phyloP scores from a whole-genome alignment of 768 basidiomycete genomes.

The Tulasnella sp. region DNA sequence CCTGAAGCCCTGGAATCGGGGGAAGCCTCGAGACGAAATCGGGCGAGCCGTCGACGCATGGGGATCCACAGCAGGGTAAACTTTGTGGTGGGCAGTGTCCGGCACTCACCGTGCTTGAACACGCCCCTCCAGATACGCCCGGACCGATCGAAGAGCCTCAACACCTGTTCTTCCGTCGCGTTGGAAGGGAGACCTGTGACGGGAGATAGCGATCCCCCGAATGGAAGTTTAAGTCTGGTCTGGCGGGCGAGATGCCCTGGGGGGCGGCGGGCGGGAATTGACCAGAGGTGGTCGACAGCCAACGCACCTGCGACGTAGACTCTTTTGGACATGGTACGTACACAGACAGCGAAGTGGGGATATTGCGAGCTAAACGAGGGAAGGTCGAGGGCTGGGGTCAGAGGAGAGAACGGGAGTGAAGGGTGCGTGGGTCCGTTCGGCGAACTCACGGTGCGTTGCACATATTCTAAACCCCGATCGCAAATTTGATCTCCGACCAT shows the following conservation, averaged over 20 bases:
- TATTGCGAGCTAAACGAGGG: background rate
- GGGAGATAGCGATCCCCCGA: background rate
- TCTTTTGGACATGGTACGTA: background rate
- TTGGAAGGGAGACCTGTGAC: background rate
- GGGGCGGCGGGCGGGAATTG: background rate
- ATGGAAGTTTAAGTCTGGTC: background rate
- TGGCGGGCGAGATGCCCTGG: background rate
- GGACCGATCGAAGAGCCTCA: background rate
- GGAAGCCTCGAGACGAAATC: background rate
- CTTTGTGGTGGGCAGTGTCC: slow-evolving; percentile 2
- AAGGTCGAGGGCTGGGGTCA: background rate
- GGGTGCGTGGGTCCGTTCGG: background rate
- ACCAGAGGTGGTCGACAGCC: too few species aligned
- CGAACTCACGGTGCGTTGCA: background rate
- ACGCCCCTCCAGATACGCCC: slow-evolving; percentile 1
- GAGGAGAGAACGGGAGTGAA: background rate
- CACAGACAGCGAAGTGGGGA: background rate
- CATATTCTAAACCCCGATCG: slow-evolving; percentile 1
- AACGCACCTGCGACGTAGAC: slow-evolving; percentile 5
- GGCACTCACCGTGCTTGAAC: slow-evolving; percentile 6
- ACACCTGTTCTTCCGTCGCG: background rate
- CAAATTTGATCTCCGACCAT: slow-evolving; percentile 2
- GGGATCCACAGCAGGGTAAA: background rate
- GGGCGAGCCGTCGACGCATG: background rate
- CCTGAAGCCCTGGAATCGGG: background rate